Evolutionary conservation across 2,329 filamentous ascomycete species (phyloP), one percentile per base, ranked within the genome.

Genomic region (Colletotrichum endophyticum): DNA sequence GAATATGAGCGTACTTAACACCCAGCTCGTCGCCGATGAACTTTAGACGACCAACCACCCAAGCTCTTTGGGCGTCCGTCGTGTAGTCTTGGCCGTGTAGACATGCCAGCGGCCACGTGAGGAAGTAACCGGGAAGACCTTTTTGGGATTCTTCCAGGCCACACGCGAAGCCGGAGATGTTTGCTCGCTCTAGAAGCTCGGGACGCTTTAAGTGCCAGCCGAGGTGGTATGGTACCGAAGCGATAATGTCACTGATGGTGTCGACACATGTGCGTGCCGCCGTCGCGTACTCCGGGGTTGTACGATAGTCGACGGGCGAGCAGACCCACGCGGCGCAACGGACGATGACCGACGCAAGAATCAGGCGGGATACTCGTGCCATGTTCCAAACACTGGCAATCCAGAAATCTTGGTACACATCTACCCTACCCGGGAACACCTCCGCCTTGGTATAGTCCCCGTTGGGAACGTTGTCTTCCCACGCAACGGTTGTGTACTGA

Each of bases 251-350:
- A 5, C 88, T 87, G 77, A 93, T 91, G 70, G 86, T 87, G 62
- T 91, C 88, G 53, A 86, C 85, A 68, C 88, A 91, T 3, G 86
- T 86, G 49, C 88, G 84, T 19, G 89, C 87, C 6, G 90, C 89
- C 1, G 88, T 88, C 13, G 90, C 90, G 78, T 93, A 93, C 81
- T 93, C 90, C 22, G 90, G 88, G 8, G 91, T 93, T 2, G 91
- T 92, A 57, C 91, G 86, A 80, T 92, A 93, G 81, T 93, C 91
- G 11, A 91, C 87, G 0, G 92, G 91, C 11, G 88, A 86, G 81
- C 90, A 91, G 28, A 91, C 85, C 91, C 91, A 93, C 3, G 92
- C 91, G 8, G 89, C 88, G 79, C 91, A 92, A 8, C 92, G 89
- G 15, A 93, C 89, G 49, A 90, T 87, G 19, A 91, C 83, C 19